Conservation (phyloP, 2,329 filamentous ascomycete species). For the Clarireedia hainanense region DNA sequence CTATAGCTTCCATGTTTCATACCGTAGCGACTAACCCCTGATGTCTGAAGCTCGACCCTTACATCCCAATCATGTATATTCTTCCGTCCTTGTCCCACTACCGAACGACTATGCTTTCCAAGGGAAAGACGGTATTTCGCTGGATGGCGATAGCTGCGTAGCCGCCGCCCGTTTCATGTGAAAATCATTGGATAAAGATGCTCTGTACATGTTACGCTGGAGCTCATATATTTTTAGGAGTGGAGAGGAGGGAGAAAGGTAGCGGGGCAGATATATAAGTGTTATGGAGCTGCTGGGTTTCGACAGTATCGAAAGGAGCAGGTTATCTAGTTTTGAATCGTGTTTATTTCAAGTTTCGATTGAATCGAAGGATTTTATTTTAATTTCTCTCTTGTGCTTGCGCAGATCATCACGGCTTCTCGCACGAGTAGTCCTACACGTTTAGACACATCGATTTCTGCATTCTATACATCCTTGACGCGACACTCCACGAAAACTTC, state of each 20-base stretch:
- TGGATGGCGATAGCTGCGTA: background rate
- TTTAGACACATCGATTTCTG: no score
- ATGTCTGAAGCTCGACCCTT: background rate
- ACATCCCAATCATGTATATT: background rate
- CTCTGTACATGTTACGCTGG: background rate
- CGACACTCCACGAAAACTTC: background rate
- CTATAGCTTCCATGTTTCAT: background rate
- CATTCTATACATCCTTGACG: background rate
- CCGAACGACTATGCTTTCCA: background rate
- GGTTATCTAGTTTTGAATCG: background rate
- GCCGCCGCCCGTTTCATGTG: background rate
- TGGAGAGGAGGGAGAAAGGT: background rate
- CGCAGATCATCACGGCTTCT: background rate
- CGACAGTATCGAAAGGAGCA: background rate
- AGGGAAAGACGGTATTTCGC: no score
- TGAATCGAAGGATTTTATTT: background rate
- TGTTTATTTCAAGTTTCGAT: background rate
- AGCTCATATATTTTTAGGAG: background rate
- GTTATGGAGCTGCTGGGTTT: background rate
- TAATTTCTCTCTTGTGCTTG: background rate
- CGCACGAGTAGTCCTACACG: background rate
- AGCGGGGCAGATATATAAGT: background rate
- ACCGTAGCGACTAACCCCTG: background rate
- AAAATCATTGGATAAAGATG: background rate
- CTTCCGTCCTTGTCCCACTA: background rate